These are phyloP conservation scores for Dactylellina cionopaga DNA, from an alignment of 2,329 filamentous ascomycete species.

Conservation along the genomic window DNA sequence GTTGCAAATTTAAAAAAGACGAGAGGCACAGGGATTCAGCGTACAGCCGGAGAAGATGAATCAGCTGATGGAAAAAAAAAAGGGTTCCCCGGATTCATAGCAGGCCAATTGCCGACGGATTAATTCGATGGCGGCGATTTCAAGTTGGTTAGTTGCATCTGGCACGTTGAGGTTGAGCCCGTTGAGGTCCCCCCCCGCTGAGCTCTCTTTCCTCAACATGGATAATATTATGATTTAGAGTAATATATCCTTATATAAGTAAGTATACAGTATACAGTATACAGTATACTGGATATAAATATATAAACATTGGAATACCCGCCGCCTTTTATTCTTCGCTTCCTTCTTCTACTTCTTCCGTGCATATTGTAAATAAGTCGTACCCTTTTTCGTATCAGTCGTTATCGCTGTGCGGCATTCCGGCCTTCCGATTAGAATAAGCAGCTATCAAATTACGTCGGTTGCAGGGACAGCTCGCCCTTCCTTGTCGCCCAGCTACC, in stretches of 20 bases:
- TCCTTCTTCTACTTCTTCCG: too few species aligned
- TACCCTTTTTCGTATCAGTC: too few species aligned
- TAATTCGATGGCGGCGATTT: slow-evolving; percentile 1
- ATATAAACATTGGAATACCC: neutral
- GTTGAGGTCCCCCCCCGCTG: neutral
- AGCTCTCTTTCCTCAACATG: neutral
- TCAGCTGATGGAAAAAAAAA: too few species aligned
- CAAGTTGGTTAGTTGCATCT: too few species aligned
- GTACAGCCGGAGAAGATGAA: neutral
- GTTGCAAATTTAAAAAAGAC: neutral
- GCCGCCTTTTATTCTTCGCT: neutral
- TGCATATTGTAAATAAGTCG: too few species aligned
- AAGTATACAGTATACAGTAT: too few species aligned
- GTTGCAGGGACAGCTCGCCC: neutral
- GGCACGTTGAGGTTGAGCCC: neutral
- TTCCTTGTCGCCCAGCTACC: too few species aligned
- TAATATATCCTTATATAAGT: too few species aligned
- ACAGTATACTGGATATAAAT: neutral
- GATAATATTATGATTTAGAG: too few species aligned
- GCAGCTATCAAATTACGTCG: slow-evolving; percentile 11
- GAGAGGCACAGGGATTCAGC: too few species aligned
- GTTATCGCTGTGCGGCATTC: too few species aligned
- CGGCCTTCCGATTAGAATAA: too few species aligned
- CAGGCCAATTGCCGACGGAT: slow-evolving; percentile 14
- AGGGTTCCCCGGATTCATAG: slow-evolving; percentile 3